A percentile compares a stretch with the other conserved stretches of the same genome.
phyloP scores from a whole-genome alignment of 2,329 filamentous ascomycete species.

The Penicillium thymicola region DNA sequence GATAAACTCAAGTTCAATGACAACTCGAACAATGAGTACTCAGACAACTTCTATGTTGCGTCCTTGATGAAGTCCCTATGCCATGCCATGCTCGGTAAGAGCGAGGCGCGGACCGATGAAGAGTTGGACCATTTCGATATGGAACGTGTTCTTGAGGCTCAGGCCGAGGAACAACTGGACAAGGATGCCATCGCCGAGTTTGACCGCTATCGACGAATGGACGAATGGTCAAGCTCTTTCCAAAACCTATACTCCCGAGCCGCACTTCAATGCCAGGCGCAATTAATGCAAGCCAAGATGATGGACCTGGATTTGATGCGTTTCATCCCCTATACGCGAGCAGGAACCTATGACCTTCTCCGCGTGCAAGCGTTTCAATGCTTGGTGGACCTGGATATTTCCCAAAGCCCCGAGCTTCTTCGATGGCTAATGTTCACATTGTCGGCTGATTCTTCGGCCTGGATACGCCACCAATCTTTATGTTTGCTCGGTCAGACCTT shows the following conservation, averaged over 20 bases:
- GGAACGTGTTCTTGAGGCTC: slow-evolving; percentile 48
- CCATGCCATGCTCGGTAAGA: slow-evolving; percentile 50
- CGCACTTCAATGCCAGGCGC: slow-evolving; percentile 58
- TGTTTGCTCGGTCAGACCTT: slow-evolving; percentile 54
- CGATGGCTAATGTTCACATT: slow-evolving; percentile 57
- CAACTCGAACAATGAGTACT: slow-evolving; percentile 82
- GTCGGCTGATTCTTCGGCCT: slow-evolving; percentile 56
- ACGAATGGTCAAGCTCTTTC: slow-evolving; percentile 65
- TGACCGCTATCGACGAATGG: slow-evolving; percentile 61
- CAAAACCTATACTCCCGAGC: slow-evolving; percentile 63
- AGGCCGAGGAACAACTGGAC: slow-evolving; percentile 54
- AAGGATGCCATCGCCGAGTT: slow-evolving; percentile 59
- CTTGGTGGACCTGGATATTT: slow-evolving; percentile 55
- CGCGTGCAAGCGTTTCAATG: slow-evolving; percentile 59
- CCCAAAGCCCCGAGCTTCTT: slow-evolving; percentile 51
- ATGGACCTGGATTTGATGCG: slow-evolving; percentile 54
- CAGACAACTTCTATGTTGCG: slow-evolving; percentile 85
- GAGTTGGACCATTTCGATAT: slow-evolving; percentile 47
- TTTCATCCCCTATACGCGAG: slow-evolving; percentile 59
- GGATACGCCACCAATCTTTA: slow-evolving; percentile 54
- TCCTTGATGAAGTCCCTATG: slow-evolving; percentile 67
- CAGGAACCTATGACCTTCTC: slow-evolving; percentile 59
- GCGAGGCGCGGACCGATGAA: slow-evolving; percentile 36
- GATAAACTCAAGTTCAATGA: slow-evolving; percentile 92
- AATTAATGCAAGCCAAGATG: slow-evolving; percentile 53